Percentiles rank a stretch among this genome's conserved stretches.
phyloP scores from a whole-genome alignment of 2,329 filamentous ascomycete genomes.

The Septoria linicola region DNA sequence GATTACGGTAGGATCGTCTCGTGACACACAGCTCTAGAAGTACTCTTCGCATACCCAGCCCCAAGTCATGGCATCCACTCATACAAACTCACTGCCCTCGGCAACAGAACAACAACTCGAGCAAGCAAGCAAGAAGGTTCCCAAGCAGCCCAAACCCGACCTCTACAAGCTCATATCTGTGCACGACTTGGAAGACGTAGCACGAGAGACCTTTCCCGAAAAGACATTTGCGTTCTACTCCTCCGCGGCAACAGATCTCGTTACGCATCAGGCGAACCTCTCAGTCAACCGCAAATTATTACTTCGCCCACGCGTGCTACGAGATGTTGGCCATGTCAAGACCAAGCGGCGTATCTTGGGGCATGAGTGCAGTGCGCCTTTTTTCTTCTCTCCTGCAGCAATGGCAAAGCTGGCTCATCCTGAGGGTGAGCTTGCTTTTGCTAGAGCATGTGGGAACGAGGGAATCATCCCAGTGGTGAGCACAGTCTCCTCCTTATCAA shows the following conservation, averaged over 20 bases:
- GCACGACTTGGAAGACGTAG: conserved; percentile 48
- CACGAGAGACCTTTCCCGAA: conserved; percentile 34
- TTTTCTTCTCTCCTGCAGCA: conserved; percentile 39
- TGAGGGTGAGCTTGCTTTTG: conserved; percentile 37
- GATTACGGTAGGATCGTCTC: too few relatives aligned
- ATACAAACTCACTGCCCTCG: conserved; percentile 7
- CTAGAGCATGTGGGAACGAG: conserved; percentile 25
- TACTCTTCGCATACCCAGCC: conserved; percentile 2
- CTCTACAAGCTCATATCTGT: conserved; percentile 48
- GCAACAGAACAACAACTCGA: conserved; percentile 8
- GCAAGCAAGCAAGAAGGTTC: conserved; percentile 4
- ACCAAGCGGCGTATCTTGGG: conserved; percentile 39
- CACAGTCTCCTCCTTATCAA: not conserved
- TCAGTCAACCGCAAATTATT: conserved; percentile 44
- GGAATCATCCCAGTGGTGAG: conserved; percentile 24
- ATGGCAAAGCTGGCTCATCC: conserved; percentile 35
- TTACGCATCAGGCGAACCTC: conserved; percentile 44
- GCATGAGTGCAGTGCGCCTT: conserved; percentile 35
- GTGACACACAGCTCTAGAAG: too few relatives aligned
- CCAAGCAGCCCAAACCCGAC: conserved; percentile 43
- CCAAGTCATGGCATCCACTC: conserved; percentile 7
- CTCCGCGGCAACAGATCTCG: conserved; percentile 50
- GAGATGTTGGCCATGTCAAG: conserved; percentile 41
- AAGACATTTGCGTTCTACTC: conserved; percentile 47
- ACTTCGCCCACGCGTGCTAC: conserved; percentile 49